phyloP scores from a whole-genome alignment of 2,329 filamentous ascomycete species.

The Colletotrichum trifolii region DNA sequence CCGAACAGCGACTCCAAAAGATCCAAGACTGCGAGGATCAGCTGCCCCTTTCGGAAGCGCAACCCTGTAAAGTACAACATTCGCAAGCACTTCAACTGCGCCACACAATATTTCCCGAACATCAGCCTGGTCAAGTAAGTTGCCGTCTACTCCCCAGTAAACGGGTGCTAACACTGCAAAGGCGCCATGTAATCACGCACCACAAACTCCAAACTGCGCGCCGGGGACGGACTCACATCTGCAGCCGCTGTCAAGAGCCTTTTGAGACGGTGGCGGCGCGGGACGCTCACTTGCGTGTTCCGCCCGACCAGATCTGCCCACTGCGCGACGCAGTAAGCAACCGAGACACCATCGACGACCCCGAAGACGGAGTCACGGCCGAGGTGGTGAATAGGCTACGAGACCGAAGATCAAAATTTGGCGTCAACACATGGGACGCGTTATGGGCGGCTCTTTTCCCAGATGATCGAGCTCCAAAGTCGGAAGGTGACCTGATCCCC shows the following conservation, averaged over 20 bases:
- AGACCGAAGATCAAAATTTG: neutral
- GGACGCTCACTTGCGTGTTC: neutral
- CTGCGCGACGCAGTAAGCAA: neutral
- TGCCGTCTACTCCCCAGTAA: neutral
- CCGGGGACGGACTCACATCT: neutral
- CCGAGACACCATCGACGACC: neutral
- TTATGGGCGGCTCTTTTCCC: slow-evolving; percentile 1
- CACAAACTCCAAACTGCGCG: neutral
- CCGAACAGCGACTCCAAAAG: neutral
- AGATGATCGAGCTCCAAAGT: neutral
- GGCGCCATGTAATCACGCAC: neutral
- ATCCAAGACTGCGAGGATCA: neutral
- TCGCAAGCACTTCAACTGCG: neutral
- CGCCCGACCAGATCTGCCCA: neutral
- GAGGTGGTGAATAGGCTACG: neutral
- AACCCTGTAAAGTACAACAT: neutral
- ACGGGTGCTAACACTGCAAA: neutral
- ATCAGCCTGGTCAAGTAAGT: slow-evolving; percentile 26
- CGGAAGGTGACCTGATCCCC: neutral
- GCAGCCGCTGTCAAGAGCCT: slow-evolving; percentile 1
- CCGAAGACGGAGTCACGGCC: neutral
- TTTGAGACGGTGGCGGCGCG: neutral
- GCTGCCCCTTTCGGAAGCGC: slow-evolving; percentile 3
- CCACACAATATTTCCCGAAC: neutral
- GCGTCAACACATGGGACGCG: neutral